A percentile compares a stretch with the other conserved stretches of the same genome.
These are phyloP conservation scores for Aspergillus costaricaensis DNA, from an alignment of 2,329 filamentous ascomycete genomes.

Conservation along the genomic window DNA sequence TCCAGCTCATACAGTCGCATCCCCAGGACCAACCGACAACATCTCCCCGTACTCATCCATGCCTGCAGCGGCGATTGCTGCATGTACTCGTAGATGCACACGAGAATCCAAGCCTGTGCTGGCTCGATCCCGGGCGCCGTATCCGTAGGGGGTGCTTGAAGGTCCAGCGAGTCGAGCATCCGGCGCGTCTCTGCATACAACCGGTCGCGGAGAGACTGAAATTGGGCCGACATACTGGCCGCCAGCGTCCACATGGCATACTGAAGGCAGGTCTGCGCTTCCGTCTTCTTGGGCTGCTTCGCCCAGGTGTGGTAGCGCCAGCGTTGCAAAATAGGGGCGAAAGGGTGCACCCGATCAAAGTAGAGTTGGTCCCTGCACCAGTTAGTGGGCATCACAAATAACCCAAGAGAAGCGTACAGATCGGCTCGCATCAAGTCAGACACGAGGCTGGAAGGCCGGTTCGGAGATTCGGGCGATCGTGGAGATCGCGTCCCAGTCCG, in stretches of 20 bases:
- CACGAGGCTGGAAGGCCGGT: slow-evolving; percentile 11
- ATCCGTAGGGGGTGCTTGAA: slow-evolving; percentile 7
- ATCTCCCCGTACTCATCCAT: slow-evolving; percentile 42
- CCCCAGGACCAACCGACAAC: slow-evolving; percentile 41
- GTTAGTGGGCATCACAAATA: background rate
- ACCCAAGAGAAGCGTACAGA: slow-evolving; percentile 13
- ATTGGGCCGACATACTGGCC: slow-evolving; percentile 36
- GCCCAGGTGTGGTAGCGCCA: slow-evolving; percentile 33
- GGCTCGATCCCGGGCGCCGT: slow-evolving; percentile 29
- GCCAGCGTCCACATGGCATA: slow-evolving; percentile 43
- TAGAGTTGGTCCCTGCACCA: slow-evolving; percentile 31
- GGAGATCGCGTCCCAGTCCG: slow-evolving; percentile 12
- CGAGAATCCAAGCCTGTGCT: slow-evolving; percentile 41
- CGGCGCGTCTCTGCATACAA: slow-evolving; percentile 31
- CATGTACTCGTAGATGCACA: slow-evolving; percentile 43
- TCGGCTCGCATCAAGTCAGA: slow-evolving; percentile 24
- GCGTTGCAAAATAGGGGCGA: slow-evolving; percentile 32
- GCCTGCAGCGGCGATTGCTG: slow-evolving; percentile 35
- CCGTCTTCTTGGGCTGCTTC: slow-evolving; percentile 17
- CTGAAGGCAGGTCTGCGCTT: slow-evolving; percentile 32
- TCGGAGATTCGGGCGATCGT: slow-evolving; percentile 11
- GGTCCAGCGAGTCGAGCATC: slow-evolving; percentile 26
- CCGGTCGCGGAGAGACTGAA: slow-evolving; percentile 27
- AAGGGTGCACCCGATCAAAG: slow-evolving; percentile 34
- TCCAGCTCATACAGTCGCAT: slow-evolving; percentile 42